Percentiles rank a stretch among this genome's conserved stretches.
Conservation (phyloP, 2,329 filamentous ascomycete species). For the Xylaria multiplex region DNA sequence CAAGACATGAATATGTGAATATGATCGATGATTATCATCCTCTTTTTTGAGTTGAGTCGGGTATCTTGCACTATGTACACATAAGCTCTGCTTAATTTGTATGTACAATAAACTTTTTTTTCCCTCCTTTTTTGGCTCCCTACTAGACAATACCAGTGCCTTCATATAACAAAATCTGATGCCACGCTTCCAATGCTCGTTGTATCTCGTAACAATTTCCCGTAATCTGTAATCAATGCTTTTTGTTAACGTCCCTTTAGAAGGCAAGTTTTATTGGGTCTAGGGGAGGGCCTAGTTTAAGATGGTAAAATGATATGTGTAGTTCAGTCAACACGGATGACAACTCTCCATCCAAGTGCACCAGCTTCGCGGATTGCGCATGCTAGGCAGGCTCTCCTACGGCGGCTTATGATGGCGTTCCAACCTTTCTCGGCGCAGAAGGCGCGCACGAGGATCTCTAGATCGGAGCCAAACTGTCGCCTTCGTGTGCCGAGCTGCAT, state of each 20-base stretch:
- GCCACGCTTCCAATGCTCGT: neutral
- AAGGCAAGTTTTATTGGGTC: neutral
- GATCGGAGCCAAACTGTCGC: conserved; percentile 69
- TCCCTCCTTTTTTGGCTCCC: no score
- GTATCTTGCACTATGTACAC: conserved; percentile 37
- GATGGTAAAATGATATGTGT: neutral
- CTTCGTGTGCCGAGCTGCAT: conserved; percentile 67
- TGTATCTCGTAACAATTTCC: conserved; percentile 20
- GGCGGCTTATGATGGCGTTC: conserved; percentile 76
- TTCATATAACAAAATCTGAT: neutral
- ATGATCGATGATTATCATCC: conserved; percentile 10
- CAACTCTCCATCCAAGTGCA: conserved; percentile 73
- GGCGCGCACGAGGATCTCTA: conserved; percentile 76
- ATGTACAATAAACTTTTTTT: conserved; percentile 19
- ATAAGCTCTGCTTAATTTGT: conserved; percentile 21
- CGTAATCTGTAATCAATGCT: conserved; percentile 8
- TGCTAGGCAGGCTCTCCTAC: conserved; percentile 73
- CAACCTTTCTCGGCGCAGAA: conserved; percentile 78
- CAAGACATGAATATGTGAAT: conserved; percentile 3
- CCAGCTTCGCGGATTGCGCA: conserved; percentile 81
- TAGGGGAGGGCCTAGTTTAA: neutral
- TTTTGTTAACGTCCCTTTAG: neutral
- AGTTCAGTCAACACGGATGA: conserved; percentile 66
- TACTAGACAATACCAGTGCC: neutral
- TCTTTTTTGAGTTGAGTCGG: conserved; percentile 30